phyloP scores from a whole-genome alignment of 2,329 filamentous ascomycete genomes.

The Neopestalotiopsis clavispora region DNA sequence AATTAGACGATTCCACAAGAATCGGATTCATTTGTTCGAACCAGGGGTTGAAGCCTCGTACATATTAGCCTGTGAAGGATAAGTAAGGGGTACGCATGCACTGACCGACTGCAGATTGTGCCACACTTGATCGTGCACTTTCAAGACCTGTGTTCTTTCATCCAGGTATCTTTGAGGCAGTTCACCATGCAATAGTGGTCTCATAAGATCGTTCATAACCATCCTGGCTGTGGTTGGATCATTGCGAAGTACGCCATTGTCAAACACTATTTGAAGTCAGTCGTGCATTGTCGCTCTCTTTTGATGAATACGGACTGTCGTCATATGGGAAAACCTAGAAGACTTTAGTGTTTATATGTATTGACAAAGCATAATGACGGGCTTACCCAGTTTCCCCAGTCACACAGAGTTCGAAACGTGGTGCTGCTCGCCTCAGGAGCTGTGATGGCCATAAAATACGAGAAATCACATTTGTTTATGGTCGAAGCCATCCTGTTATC shows the following conservation, averaged over 20 bases:
- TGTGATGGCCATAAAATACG: constrained; percentile 21
- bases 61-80: neutral
- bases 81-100: neutral
- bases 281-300: too few relatives aligned
- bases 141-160: neutral
- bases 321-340: neutral
- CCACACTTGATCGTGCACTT: neutral
- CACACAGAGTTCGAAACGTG: constrained; percentile 17
- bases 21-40: neutral
- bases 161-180: neutral
- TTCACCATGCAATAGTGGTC: neutral
- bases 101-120: neutral
- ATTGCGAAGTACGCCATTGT: neutral
- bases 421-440: constrained; percentile 15
- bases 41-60: neutral
- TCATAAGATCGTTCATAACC: neutral
- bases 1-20: neutral
- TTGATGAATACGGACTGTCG: neutral
- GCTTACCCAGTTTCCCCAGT: neutral
- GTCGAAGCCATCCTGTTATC: constrained; percentile 15
- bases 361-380: too few relatives aligned
- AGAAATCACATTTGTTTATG: constrained; percentile 20
- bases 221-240: neutral
- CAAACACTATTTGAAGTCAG: neutral
- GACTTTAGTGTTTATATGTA: neutral